phyloP scores from a whole-genome alignment of 2,329 filamentous ascomycete genomes.

The Fusarium temperatum region DNA sequence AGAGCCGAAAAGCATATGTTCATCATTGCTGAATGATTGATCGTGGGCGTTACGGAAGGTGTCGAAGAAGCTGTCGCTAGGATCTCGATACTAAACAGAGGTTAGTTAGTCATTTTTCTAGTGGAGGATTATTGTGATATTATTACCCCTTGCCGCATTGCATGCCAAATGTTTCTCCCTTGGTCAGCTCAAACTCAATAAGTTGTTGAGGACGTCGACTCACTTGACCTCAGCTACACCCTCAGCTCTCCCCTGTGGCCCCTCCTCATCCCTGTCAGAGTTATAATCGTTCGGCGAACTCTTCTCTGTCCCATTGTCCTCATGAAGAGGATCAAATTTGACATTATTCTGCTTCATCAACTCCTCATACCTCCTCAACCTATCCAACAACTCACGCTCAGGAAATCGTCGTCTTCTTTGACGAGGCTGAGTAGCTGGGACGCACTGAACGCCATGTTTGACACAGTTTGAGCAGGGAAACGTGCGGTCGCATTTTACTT shows the following conservation, averaged over 20 bases:
- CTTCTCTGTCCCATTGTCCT: not conserved
- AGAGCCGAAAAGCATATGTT: constrained; percentile 63
- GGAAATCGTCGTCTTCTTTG: constrained; percentile 56
- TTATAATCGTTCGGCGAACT: not conserved
- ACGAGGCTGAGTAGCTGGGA: constrained; percentile 49
- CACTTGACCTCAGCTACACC: constrained; percentile 25
- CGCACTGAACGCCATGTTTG: constrained; percentile 55
- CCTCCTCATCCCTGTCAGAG: constrained; percentile 14
- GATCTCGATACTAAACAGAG: not conserved
- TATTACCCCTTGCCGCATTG: constrained; percentile 13
- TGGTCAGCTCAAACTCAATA: not conserved
- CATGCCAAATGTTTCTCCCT: constrained; percentile 5
- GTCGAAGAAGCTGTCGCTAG: not conserved
- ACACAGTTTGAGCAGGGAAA: constrained; percentile 66
- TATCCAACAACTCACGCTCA: constrained; percentile 66
- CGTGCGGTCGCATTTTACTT: constrained; percentile 68
- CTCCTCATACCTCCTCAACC: constrained; percentile 64
- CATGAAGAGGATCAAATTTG: constrained; percentile 58
- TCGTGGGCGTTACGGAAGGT: constrained; percentile 58
- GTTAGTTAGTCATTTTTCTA: fast-evolving
- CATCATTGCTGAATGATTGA: constrained; percentile 51
- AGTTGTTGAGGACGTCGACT: not conserved
- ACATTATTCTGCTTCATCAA: constrained; percentile 65
- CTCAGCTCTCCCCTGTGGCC: not conserved
- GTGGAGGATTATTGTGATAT: fast-evolving